Percentiles rank a stretch among this genome's conserved stretches.
These are phyloP conservation scores for Paxillus rubicundulus DNA, from an alignment of 768 basidiomycete species.

Conservation along the genomic window DNA sequence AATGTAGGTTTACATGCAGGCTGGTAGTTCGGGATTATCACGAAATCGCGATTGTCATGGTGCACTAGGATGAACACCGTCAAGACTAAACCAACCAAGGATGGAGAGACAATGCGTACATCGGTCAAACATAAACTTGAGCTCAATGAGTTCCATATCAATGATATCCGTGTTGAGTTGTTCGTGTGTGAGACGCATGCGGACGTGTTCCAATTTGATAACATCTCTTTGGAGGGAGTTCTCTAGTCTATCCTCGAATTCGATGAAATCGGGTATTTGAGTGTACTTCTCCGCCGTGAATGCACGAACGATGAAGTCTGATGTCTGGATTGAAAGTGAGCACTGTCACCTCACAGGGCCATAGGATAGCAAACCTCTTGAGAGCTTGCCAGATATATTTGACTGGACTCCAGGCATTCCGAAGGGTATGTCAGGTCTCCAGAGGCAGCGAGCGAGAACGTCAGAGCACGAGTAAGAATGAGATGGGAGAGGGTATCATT, in stretches of 20 bases:
- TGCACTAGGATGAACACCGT: constrained; percentile 49
- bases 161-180: constrained; percentile 65
- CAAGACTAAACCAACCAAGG: not conserved
- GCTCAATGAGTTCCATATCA: constrained; percentile 80
- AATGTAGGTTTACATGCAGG: constrained; percentile 51
- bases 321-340: constrained; percentile 46
- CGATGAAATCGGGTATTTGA: constrained; percentile 85
- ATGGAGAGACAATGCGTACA: constrained; percentile 39
- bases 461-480: constrained; percentile 70
- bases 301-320: constrained; percentile 77
- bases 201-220: constrained; percentile 78
- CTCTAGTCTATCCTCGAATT: constrained; percentile 77
- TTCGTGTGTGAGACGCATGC: constrained; percentile 81
- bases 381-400: constrained; percentile 77
- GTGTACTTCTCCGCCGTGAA: constrained; percentile 82
- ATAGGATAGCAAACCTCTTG: constrained; percentile 56
- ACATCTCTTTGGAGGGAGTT: constrained; percentile 84
- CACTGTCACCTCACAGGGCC: not conserved
- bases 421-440: constrained; percentile 75
- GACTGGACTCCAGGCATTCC: constrained; percentile 76
- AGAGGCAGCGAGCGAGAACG: constrained; percentile 71
- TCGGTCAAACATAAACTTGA: constrained; percentile 80
- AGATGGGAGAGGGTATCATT: constrained; percentile 88
- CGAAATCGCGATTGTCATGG: constrained; percentile 85
- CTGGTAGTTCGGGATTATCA: constrained; percentile 77